phyloP scores from a whole-genome alignment of 2,329 filamentous ascomycete genomes.

The Cryphonectria carpinicola region DNA sequence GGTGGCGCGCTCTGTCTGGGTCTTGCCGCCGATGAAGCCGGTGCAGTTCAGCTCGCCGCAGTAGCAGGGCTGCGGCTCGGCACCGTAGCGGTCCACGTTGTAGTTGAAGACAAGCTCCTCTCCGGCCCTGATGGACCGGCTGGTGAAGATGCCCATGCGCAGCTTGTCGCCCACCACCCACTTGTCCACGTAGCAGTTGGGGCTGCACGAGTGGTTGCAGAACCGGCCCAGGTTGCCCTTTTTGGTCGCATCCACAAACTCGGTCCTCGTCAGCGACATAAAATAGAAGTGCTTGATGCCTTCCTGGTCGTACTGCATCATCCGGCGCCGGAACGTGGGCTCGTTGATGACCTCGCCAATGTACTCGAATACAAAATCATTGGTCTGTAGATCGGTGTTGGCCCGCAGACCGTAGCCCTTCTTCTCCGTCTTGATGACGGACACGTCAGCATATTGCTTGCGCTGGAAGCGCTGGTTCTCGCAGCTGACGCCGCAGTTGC shows the following conservation, averaged over 20 bases:
- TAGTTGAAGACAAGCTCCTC: slow-evolving; percentile 99
- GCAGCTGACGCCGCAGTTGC: slow-evolving; percentile 84
- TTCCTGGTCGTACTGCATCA: slow-evolving; percentile 91
- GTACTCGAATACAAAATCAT: slow-evolving; percentile 98
- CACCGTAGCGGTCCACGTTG: slow-evolving; percentile 97
- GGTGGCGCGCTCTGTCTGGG: slow-evolving; percentile 92
- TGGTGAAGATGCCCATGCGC: slow-evolving; percentile 97
- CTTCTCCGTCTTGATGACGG: slow-evolving; percentile 97
- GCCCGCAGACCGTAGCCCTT: slow-evolving; percentile 93
- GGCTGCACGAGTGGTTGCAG: slow-evolving; percentile 98
- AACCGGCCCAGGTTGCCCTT: slow-evolving; percentile 95
- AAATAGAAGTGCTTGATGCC: slow-evolving; percentile 99
- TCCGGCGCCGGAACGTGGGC: slow-evolving; percentile 82
- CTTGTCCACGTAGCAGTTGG: slow-evolving; percentile 99
- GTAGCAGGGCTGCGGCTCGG: slow-evolving; percentile 95
- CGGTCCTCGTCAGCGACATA: slow-evolving; percentile 95
- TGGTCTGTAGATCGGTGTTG: slow-evolving; percentile 73
- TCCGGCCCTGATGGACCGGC: slow-evolving; percentile 80
- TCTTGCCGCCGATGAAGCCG: slow-evolving; percentile 96
- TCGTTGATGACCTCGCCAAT: slow-evolving; percentile 98
- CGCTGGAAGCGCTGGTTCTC: slow-evolving; percentile 95
- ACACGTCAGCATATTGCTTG: slow-evolving; percentile 86
- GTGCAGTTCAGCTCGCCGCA: slow-evolving; percentile 94
- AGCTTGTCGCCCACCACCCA: slow-evolving; percentile 98
- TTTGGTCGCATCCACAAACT: slow-evolving; percentile 97